Evolutionary conservation across 2,329 filamentous ascomycete genomes (phyloP), one percentile per base, ranked within the genome.

Genomic region (Aspergillus jensenii): DNA sequence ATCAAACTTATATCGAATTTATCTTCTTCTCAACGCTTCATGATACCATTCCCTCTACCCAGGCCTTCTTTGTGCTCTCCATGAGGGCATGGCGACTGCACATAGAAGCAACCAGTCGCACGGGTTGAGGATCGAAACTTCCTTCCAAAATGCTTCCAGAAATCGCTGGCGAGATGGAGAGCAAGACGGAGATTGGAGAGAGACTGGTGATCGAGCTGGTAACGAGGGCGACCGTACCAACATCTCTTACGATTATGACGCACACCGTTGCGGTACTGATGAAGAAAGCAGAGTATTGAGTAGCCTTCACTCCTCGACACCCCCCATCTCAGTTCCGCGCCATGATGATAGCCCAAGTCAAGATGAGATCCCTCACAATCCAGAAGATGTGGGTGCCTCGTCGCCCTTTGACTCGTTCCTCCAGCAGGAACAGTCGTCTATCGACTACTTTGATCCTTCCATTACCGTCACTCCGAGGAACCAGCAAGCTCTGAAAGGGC

Each of bases 311-410:
- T 76, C 74, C 60, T 71, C 68, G 46, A 79, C 77, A 40, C 75
- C 76, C 59, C 77, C 77, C 33, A 78, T 80, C 52, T 72, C 74
- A 50, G 78, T 80, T n/a, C 78, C 78, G 46, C 73, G 75, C 55
- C 61, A 68, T 50, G 72, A 73, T 62, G 73, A 76, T 40, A 61
- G 64, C 17, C 23, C 60, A 3, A 60, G 60, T 33, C 59, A 55
- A 45, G 65, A 71, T 51, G 67, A 62, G 43, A 76, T 68, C 41
- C 71, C 72, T 15, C 71, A 76, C 57, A 71, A 74, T 51, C 73
- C 74, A 40, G 71, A 74, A 23, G 73, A 74, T 52, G 55, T 73
- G 12, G 68, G 68, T 12, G 67, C 69, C 4, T 76, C 75, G 4
- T 76, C 75, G 3, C 74, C 76, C 1, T 68, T 78, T 51, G 76